These are phyloP conservation scores for Pouteria campechiana DNA, from an alignment of 179 eudicot species.

Conservation along the genomic window DNA sequence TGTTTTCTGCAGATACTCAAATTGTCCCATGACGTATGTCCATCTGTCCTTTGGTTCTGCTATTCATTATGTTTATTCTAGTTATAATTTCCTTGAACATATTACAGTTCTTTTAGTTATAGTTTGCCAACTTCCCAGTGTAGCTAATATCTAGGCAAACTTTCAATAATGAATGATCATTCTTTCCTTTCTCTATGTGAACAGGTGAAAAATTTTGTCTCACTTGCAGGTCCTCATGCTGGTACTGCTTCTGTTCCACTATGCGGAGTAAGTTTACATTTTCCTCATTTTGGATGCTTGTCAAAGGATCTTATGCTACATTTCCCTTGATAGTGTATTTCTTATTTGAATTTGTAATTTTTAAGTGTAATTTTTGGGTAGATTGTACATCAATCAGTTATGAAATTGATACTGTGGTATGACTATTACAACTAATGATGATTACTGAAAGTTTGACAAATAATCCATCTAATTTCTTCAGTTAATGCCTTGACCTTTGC, in stretches of 20 bases:
- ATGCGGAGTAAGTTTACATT: constrained; percentile 35
- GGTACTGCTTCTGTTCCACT: constrained; percentile 58
- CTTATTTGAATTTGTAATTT: too few species aligned
- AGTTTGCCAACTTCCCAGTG: background rate
- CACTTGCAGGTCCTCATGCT: constrained; percentile 67
- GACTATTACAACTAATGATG: too few species aligned
- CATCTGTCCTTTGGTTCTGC: too few species aligned
- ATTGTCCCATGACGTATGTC: too few species aligned
- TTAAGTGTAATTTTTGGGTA: too few species aligned
- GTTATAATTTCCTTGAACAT: background rate
- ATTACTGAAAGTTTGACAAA: too few species aligned
- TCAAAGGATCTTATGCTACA: too few species aligned
- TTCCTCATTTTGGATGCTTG: background rate
- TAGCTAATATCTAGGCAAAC: background rate
- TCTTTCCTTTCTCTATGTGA: background rate
- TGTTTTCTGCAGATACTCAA: too few species aligned
- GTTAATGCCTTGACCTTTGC: too few species aligned
- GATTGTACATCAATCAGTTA: too few species aligned
- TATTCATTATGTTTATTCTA: background rate
- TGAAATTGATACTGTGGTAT: too few species aligned
- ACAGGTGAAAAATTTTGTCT: constrained; percentile 57
- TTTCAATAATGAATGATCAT: background rate
- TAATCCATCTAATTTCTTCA: too few species aligned
- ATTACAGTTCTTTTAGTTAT: background rate
- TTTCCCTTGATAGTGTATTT: background rate